These are phyloP conservation scores for Pseudogymnoascus verrucosus DNA, from an alignment of 2,329 filamentous ascomycete genomes.

Conservation along the genomic window DNA sequence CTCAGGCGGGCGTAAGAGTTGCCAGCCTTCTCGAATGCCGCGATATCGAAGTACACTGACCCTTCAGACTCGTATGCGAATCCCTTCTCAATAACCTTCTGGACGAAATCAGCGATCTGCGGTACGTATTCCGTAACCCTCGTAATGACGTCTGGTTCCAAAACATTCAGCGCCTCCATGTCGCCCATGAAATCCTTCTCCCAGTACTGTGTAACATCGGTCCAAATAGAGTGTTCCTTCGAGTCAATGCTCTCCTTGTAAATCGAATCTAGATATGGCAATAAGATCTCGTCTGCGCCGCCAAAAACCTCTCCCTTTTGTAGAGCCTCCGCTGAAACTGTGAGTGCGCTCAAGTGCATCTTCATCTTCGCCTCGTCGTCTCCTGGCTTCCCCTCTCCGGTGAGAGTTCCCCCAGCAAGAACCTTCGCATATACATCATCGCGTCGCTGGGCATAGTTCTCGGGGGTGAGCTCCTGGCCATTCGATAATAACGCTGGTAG, in stretches of 20 bases:
- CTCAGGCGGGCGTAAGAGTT: constrained; percentile 80
- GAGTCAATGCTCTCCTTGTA: constrained; percentile 56
- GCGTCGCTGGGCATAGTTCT: constrained; percentile 42
- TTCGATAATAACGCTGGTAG: constrained; percentile 42
- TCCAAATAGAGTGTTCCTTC: constrained; percentile 67
- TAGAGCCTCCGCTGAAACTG: constrained; percentile 40
- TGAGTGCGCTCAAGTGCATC: constrained; percentile 54
- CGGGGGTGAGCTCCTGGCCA: constrained; percentile 37
- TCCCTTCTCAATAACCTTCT: constrained; percentile 73
- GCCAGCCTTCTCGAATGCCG: constrained; percentile 72
- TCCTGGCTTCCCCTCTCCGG: constrained; percentile 48
- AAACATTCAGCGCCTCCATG: constrained; percentile 78
- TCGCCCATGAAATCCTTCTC: constrained; percentile 84
- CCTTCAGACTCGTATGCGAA: constrained; percentile 78
- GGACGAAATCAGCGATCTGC: constrained; percentile 78
- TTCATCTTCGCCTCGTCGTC: constrained; percentile 61
- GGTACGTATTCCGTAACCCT: constrained; percentile 88
- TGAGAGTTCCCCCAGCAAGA: constrained; percentile 46
- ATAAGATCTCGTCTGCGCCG: constrained; percentile 57
- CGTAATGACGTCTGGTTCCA: constrained; percentile 73
- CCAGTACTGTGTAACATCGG: constrained; percentile 74
- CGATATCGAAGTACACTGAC: constrained; percentile 91
- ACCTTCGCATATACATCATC: constrained; percentile 47
- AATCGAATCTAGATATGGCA: constrained; percentile 72
- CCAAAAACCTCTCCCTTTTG: constrained; percentile 43